phyloP scores from a whole-genome alignment of 768 basidiomycete genomes.

The Inosperma sp. region DNA sequence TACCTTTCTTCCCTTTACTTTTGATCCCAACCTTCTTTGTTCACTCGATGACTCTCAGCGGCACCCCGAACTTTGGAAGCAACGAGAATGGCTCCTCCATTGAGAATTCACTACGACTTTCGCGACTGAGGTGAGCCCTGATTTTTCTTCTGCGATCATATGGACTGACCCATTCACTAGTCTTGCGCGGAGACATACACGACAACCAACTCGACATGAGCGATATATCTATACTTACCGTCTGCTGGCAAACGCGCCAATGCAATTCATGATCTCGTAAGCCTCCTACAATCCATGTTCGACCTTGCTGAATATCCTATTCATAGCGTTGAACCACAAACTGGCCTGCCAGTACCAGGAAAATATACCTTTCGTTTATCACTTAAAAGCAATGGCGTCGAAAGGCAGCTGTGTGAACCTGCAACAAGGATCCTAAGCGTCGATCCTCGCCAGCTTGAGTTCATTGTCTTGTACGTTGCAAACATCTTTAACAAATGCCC shows the following conservation, averaged over 20 bases:
- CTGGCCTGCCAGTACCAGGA: slow-evolving; percentile 37
- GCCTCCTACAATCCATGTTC: slow-evolving; percentile 18
- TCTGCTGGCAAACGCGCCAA: slow-evolving; percentile 39
- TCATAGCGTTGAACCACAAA: slow-evolving; percentile 42
- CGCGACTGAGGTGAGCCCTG: too few relatives aligned
- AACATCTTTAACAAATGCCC: neutral
- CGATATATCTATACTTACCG: slow-evolving; percentile 53
- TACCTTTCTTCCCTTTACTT: slow-evolving; percentile 14
- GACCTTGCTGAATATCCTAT: neutral
- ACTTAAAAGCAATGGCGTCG: slow-evolving; percentile 50
- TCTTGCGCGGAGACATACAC: slow-evolving; percentile 19
- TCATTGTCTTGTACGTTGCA: slow-evolving; percentile 54
- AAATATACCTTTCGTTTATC: slow-evolving; percentile 53
- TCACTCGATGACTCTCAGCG: neutral
- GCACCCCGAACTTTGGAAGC: neutral
- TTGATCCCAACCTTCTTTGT: slow-evolving; percentile 10
- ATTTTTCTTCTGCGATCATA: too few relatives aligned
- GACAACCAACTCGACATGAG: slow-evolving; percentile 32
- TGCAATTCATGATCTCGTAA: slow-evolving; percentile 52
- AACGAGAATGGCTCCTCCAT: too few relatives aligned
- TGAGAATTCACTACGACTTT: too few relatives aligned
- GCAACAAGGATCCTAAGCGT: slow-evolving; percentile 42
- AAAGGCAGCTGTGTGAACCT: slow-evolving; percentile 49
- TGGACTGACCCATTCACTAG: slow-evolving; percentile 10
- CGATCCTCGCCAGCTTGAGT: slow-evolving; percentile 53